These are phyloP conservation scores for Penicillium simplicissimum DNA, from an alignment of 495 filamentous ascomycete genomes.

Conservation along the genomic window DNA sequence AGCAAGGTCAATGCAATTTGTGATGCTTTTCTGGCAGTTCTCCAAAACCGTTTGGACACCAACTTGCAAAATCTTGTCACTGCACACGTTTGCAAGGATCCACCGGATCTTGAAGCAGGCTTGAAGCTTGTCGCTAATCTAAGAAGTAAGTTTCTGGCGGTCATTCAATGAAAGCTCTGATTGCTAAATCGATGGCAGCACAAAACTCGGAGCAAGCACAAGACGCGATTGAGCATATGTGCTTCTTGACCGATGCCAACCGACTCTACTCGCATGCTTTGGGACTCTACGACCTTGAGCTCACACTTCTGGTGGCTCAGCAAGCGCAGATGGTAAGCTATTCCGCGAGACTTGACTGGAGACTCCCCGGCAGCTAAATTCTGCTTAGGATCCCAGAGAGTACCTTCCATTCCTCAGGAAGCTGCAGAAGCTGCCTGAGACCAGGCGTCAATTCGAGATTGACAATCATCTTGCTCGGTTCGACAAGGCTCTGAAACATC, in stretches of 20 bases:
- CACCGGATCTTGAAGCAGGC: conserved; percentile 86
- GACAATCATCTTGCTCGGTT: conserved; percentile 80
- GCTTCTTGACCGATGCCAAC: conserved; percentile 92
- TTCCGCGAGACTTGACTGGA: neutral
- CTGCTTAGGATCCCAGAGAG: conserved; percentile 74
- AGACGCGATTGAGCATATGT: conserved; percentile 90
- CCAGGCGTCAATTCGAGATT: conserved; percentile 76
- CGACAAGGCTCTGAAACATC: conserved; percentile 73
- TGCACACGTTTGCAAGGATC: conserved; percentile 88
- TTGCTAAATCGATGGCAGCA: conserved; percentile 37
- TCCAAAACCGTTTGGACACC: conserved; percentile 62
- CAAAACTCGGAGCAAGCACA: conserved; percentile 70
- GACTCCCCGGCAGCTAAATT: neutral
- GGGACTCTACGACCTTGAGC: conserved; percentile 86
- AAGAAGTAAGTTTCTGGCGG: conserved; percentile 47
- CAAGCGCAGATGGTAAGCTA: conserved; percentile 76
- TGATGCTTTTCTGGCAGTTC: conserved; percentile 72
- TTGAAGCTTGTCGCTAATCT: conserved; percentile 74
- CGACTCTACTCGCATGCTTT: conserved; percentile 88
- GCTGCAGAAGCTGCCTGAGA: conserved; percentile 68
- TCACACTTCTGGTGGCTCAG: conserved; percentile 87
- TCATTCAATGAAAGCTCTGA: neutral
- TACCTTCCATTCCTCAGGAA: conserved; percentile 93
- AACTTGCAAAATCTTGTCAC: conserved; percentile 93
- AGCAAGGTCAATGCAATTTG: conserved; percentile 87